phyloP scores from a whole-genome alignment of 1,284 basidiomycete species.

The Cryptococcus sp. region DNA sequence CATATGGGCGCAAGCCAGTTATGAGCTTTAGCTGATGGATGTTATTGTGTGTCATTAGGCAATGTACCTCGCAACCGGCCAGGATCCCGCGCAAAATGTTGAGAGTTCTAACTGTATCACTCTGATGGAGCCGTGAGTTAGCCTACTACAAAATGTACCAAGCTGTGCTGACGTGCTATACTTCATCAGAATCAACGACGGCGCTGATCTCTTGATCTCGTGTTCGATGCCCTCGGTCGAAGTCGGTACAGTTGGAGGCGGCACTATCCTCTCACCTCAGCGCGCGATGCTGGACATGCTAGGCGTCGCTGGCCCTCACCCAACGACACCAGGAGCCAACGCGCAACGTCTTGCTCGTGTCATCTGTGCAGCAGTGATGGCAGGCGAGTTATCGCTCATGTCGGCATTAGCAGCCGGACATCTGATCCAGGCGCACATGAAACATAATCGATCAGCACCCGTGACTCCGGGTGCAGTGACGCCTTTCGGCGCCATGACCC shows the following conservation, averaged over 20 bases:
- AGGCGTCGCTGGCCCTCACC: slow-evolving; percentile 82
- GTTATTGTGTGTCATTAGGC: slow-evolving; percentile 54
- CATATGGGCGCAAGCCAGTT: not conserved
- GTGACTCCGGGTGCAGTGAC: slow-evolving; percentile 48
- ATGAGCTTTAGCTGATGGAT: not conserved
- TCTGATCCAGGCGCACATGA: slow-evolving; percentile 81
- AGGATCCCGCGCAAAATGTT: slow-evolving; percentile 99
- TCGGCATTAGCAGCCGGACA: slow-evolving; percentile 89
- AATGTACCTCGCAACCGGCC: slow-evolving; percentile 92
- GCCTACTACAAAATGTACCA: not conserved
- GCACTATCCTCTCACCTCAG: slow-evolving; percentile 87
- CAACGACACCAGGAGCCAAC: slow-evolving; percentile 78
- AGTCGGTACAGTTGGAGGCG: slow-evolving; percentile 94
- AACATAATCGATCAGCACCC: slow-evolving; percentile 51
- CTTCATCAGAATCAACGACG: slow-evolving; percentile 71
- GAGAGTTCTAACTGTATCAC: slow-evolving; percentile 97
- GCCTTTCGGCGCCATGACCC: slow-evolving; percentile 41
- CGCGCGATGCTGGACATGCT: slow-evolving; percentile 89
- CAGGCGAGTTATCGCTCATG: slow-evolving; percentile 86
- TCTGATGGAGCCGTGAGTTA: slow-evolving; percentile 93
- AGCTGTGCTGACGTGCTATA: not conserved
- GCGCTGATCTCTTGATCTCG: slow-evolving; percentile 86
- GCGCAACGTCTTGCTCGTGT: slow-evolving; percentile 82
- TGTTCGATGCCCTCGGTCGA: slow-evolving; percentile 95
- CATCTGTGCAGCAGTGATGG: slow-evolving; percentile 88